These are phyloP conservation scores for Candida ponderosae DNA, from an alignment of 805 yeast genomes.

Conservation along the genomic window DNA sequence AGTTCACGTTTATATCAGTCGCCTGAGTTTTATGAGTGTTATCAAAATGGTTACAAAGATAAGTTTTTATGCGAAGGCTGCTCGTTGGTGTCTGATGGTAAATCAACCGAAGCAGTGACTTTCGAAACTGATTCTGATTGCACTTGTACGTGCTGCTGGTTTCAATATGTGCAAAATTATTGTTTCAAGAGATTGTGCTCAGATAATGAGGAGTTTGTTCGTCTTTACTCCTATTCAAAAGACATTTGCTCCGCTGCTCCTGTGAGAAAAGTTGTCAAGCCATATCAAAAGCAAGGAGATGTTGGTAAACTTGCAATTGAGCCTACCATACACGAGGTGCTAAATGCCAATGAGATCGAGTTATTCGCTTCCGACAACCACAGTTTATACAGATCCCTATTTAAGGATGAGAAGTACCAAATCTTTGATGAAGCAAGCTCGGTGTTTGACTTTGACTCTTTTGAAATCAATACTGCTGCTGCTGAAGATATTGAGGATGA, in stretches of 20 bases:
- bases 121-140: conserved; percentile 12
- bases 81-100: conserved; percentile 9
- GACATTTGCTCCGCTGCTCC: conserved; percentile 10
- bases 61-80: conserved; percentile 19
- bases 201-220: conserved; percentile 8
- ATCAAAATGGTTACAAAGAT: conserved; percentile 15
- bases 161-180: conserved; percentile 15
- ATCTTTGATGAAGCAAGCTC: conserved; percentile 9
- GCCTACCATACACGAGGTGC: background rate
- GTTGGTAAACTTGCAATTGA: background rate
- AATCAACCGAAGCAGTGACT: background rate
- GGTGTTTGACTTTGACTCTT: conserved; percentile 5
- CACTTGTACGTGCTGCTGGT: conserved; percentile 18
- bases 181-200: conserved; percentile 16
- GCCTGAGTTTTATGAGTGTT: conserved; percentile 11
- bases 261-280: conserved; percentile 7
- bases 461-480: background rate
- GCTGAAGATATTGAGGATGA: background rate
- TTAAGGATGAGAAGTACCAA: conserved; percentile 7
- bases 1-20: too few relatives aligned
- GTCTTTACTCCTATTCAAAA: conserved; percentile 5
- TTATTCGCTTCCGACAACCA: conserved; percentile 11
- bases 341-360: conserved; percentile 1
- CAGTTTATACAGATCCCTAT: conserved; percentile 14
- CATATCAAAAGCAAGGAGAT: conserved; percentile 4